phyloP scores from a whole-genome alignment of 441 rosid species.

The Populus trichocarpa region DNA sequence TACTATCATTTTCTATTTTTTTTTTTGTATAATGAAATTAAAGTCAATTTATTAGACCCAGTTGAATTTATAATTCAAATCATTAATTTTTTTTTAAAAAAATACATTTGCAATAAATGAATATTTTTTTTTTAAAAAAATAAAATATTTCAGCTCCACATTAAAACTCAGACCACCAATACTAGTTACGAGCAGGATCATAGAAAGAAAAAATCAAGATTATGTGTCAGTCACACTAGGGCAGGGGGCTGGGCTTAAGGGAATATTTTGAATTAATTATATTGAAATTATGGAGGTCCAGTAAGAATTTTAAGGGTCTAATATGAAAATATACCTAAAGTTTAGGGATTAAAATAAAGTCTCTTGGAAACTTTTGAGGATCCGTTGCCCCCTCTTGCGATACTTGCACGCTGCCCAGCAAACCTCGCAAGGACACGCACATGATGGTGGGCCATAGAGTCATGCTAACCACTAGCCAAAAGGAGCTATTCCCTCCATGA shows the following conservation, averaged over 20 bases:
- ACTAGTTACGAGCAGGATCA: not conserved
- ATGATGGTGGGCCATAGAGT: not conserved
- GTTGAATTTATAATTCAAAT: too few relatives aligned
- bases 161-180: too few relatives aligned
- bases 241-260: not conserved
- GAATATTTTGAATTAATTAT: not conserved
- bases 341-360: not conserved
- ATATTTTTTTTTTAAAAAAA: too few relatives aligned
- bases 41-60: too few relatives aligned
- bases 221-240: not conserved
- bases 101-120: too few relatives aligned
- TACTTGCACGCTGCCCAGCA: not conserved
- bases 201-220: too few relatives aligned
- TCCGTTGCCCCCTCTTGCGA: not conserved
- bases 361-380: not conserved
- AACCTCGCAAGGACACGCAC: not conserved
- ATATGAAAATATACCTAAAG: not conserved
- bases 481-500: not conserved
- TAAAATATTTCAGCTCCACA: too few relatives aligned
- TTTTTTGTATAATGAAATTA: too few relatives aligned
- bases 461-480: not conserved
- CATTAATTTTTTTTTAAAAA: too few relatives aligned
- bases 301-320: not conserved
- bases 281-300: not conserved
- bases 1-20: too few relatives aligned